Percentiles rank a stretch among this genome's conserved stretches.
Conservation (phyloP, 345 rosid species). For the Gossypium mustelinum region DNA sequence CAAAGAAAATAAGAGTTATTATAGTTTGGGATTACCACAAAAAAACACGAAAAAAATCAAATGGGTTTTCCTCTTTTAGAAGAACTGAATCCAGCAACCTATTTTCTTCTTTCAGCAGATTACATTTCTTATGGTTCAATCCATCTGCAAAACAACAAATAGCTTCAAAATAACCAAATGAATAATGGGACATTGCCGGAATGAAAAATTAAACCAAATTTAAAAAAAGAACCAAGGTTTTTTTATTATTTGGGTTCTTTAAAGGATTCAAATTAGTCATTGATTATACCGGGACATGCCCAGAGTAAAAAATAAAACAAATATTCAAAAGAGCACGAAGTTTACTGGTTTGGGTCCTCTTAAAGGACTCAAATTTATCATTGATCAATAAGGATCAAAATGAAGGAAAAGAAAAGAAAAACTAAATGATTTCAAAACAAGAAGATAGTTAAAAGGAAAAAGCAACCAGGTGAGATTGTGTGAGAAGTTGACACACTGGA, state of each 20-base stretch:
- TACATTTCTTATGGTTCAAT: constrained; percentile 23
- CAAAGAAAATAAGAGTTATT: neutral
- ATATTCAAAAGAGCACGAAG: neutral
- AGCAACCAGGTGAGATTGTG: constrained; percentile 8
- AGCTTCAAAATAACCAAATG: neutral
- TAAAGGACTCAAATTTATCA: neutral
- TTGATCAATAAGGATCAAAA: neutral
- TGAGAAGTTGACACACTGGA: neutral
- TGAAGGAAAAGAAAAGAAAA: neutral
- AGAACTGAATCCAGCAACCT: constrained; percentile 6
- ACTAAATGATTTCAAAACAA: neutral
- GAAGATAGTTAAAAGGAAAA: constrained; percentile 2
- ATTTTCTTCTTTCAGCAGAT: constrained; percentile 17
- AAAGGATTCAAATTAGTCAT: neutral
- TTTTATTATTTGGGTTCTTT: neutral
- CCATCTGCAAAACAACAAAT: constrained; percentile 17
- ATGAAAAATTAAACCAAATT: neutral
- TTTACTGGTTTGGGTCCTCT: neutral
- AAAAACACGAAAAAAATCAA: constrained; percentile 36
- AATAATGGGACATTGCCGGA: neutral
- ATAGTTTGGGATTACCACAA: constrained; percentile 30
- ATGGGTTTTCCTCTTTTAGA: constrained; percentile 33
- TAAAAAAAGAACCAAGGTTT: neutral
- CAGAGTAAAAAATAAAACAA: neutral
- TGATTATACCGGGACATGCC: neutral